phyloP scores from a whole-genome alignment of 495 filamentous ascomycete genomes.

The Polyplosphaeria fusca region DNA sequence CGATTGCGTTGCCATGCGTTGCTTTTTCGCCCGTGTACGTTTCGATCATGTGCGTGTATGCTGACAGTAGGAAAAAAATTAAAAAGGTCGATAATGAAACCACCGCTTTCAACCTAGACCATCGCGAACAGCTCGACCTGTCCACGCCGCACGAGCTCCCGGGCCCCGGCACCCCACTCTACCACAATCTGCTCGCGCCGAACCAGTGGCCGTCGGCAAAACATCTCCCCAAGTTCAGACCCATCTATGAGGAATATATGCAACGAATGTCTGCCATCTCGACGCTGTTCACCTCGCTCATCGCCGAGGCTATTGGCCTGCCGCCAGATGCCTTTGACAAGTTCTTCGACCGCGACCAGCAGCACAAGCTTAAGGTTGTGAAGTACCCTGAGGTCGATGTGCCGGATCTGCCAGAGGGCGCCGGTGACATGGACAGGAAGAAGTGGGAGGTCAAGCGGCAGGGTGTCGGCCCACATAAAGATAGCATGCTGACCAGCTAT shows the following conservation, averaged over 20 bases:
- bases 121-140: constrained; percentile 90
- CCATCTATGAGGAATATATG: constrained; percentile 71
- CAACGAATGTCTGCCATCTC: constrained; percentile 64
- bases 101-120: constrained; percentile 49
- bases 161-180: constrained; percentile 60
- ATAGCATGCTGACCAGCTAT: constrained; percentile 82
- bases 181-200: constrained; percentile 76
- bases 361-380: constrained; percentile 91
- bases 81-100: constrained; percentile 45
- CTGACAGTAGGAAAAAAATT: constrained; percentile 29
- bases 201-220: constrained; percentile 82
- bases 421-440: constrained; percentile 28
- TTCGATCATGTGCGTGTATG: background rate
- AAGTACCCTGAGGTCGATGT: constrained; percentile 70
- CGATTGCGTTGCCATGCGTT: background rate
- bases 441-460: constrained; percentile 54
- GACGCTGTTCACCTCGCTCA: constrained; percentile 73
- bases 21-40: no score
- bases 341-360: constrained; percentile 77
- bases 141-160: constrained; percentile 71
- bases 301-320: constrained; percentile 83
- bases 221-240: constrained; percentile 68
- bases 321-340: constrained; percentile 67
- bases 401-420: constrained; percentile 40
- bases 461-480: constrained; percentile 92